Evolutionary conservation across 1,284 basidiomycete genomes (phyloP).

Genomic region (Cutaneotrichosporon cutaneum): DNA sequence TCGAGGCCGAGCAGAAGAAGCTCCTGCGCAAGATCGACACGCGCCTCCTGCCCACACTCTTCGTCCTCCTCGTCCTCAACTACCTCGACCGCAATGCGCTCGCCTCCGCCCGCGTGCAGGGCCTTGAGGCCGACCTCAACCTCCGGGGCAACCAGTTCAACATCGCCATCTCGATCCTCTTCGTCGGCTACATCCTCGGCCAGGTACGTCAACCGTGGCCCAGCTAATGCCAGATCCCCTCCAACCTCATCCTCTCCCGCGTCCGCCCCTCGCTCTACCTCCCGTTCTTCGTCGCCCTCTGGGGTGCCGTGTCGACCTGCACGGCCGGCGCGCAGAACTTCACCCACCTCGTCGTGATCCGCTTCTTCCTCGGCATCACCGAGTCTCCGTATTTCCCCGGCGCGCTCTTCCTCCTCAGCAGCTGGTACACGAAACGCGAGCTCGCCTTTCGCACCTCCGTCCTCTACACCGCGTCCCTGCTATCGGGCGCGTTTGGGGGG

Average conservation of each 20-base stretch:
- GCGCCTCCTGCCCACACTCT: conserved; percentile 28
- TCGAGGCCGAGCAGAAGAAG: neutral
- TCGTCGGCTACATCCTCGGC: conserved; percentile 45
- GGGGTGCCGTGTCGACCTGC: conserved; percentile 18
- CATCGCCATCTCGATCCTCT: conserved; percentile 48
- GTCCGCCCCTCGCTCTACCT: conserved; percentile 20
- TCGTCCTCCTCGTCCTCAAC: conserved; percentile 42
- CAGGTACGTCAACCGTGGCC: conserved; percentile 21
- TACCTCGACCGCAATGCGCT: conserved; percentile 49
- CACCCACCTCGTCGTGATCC: conserved; percentile 19
- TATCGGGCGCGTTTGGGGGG: conserved; percentile 36
- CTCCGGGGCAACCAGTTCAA: conserved; percentile 36
- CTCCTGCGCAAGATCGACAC: conserved; percentile 22
- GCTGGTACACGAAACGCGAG: conserved; percentile 30
- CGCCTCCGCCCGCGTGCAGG: conserved; percentile 25
- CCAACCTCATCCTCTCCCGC: conserved; percentile 30
- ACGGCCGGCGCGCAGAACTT: conserved; percentile 19
- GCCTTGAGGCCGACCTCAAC: conserved; percentile 34
- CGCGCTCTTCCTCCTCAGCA: conserved; percentile 25
- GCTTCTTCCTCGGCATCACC: conserved; percentile 39
- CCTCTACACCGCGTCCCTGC: conserved; percentile 30
- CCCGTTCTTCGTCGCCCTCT: conserved; percentile 22
- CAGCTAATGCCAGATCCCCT: neutral
- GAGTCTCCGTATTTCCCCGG: conserved; percentile 41
- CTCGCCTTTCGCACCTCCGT: conserved; percentile 20